phyloP scores from a whole-genome alignment of 2,329 filamentous ascomycete species.

The Dactylellina drechsleri region DNA sequence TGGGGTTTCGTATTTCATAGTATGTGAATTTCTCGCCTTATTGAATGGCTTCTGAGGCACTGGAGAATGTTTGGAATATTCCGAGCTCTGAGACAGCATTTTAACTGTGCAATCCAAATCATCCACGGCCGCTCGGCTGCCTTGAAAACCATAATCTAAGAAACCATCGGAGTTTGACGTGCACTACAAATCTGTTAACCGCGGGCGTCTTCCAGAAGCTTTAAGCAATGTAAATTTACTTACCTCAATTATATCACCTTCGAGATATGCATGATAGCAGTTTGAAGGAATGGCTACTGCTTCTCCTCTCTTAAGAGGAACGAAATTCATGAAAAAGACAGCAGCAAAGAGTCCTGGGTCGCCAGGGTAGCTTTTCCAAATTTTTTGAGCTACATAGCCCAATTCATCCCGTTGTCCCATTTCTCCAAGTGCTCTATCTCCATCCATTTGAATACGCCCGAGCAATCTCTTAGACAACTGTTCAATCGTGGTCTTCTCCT shows the following conservation, averaged over 20 bases:
- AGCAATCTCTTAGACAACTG: constrained; percentile 16
- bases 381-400: constrained; percentile 27
- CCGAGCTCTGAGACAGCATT: constrained; percentile 13
- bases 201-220: too few species aligned
- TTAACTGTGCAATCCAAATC: constrained; percentile 7
- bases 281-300: constrained; percentile 21
- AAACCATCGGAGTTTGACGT: constrained; percentile 18
- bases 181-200: constrained; percentile 8
- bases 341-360: constrained; percentile 36
- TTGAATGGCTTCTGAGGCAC: constrained; percentile 21
- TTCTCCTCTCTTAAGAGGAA: constrained; percentile 27
- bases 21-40: constrained; percentile 31
- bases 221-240: not conserved
- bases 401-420: constrained; percentile 34
- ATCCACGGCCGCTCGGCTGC: not conserved
- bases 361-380: constrained; percentile 25
- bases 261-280: constrained; percentile 28
- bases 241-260: constrained; percentile 38
- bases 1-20: constrained; percentile 23
- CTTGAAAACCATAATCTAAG: constrained; percentile 4
- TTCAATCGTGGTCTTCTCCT: constrained; percentile 24
- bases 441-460: constrained; percentile 19
- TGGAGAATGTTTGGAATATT: constrained; percentile 3
- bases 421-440: constrained; percentile 26
- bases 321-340: constrained; percentile 33